These are phyloP conservation scores for Dissophora globulifera DNA, from an alignment of 192 early-diverging fungal genomes.

Conservation along the genomic window DNA sequence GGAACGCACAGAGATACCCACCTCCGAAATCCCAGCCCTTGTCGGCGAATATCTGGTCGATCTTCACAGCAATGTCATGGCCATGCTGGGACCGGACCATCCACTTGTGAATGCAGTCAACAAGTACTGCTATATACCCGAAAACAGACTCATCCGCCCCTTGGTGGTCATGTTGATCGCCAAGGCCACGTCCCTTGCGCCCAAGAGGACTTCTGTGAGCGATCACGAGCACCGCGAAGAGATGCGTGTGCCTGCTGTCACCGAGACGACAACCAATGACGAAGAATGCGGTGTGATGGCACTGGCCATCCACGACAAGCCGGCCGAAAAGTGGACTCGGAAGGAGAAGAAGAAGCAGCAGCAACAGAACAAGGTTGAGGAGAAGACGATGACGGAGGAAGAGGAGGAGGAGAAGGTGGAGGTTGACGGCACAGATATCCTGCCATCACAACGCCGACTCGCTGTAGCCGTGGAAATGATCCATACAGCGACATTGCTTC, in stretches of 20 bases:
- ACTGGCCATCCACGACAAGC: no score
- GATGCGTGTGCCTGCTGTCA: conserved; percentile 67
- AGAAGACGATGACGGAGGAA: no score
- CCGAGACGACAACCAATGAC: conserved; percentile 18
- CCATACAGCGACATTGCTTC: conserved; percentile 93
- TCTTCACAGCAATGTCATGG: conserved; percentile 87
- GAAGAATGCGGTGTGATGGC: background rate
- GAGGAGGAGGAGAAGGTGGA: no score
- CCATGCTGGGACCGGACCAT: conserved; percentile 85
- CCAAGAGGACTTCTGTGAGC: conserved; percentile 58
- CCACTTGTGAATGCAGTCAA: conserved; percentile 90
- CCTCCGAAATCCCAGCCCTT: conserved; percentile 78
- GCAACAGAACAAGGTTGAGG: conserved; percentile 24
- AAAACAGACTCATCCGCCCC: conserved; percentile 93
- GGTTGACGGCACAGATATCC: conserved; percentile 60
- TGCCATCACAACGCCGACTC: conserved; percentile 90
- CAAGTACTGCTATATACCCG: conserved; percentile 87
- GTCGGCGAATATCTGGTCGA: conserved; percentile 86
- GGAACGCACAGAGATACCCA: conserved; percentile 45
- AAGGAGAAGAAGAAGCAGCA: background rate
- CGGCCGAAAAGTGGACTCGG: no score
- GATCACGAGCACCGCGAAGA: conserved; percentile 61
- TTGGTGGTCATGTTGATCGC: conserved; percentile 90
- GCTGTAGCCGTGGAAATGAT: conserved; percentile 99
- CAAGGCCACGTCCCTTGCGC: conserved; percentile 80